These are phyloP conservation scores for Panaeolus papilionaceus DNA, from an alignment of 768 basidiomycete genomes.

Conservation along the genomic window DNA sequence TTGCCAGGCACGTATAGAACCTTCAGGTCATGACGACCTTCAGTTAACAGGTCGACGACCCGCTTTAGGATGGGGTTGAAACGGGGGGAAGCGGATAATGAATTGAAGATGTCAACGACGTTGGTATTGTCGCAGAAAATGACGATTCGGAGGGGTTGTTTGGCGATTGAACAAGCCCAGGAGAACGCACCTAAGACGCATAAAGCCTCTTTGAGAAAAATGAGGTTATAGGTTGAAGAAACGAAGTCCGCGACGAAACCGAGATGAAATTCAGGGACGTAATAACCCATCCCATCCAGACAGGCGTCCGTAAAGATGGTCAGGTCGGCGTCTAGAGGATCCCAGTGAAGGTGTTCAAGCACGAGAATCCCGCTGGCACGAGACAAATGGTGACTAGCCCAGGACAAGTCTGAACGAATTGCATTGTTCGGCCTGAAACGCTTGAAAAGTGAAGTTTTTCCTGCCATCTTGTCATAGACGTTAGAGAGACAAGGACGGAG, in stretches of 20 bases:
- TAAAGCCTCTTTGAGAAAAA: constrained; percentile 33
- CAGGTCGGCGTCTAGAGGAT: constrained; percentile 10
- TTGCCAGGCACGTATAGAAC: constrained; percentile 27
- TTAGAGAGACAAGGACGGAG: constrained; percentile 31
- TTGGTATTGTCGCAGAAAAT: constrained; percentile 34
- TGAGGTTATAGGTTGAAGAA: not conserved
- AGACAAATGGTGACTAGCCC: constrained; percentile 35
- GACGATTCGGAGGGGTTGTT: constrained; percentile 13
- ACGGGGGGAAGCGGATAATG: constrained; percentile 4
- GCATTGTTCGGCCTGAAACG: constrained; percentile 28
- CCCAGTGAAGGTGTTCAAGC: constrained; percentile 25
- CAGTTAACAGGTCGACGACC: constrained; percentile 24
- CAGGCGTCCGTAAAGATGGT: constrained; percentile 32
- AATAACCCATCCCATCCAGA: constrained; percentile 28
- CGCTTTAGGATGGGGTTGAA: constrained; percentile 30
- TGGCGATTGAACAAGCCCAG: not conserved
- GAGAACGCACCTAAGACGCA: constrained; percentile 24
- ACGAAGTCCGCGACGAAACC: constrained; percentile 23
- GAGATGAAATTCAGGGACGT: constrained; percentile 13
- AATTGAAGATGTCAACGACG: constrained; percentile 26
- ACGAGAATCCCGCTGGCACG: constrained; percentile 26
- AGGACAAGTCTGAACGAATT: constrained; percentile 31
- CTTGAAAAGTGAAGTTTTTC: constrained; percentile 22
- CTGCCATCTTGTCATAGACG: constrained; percentile 36
- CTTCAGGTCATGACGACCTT: constrained; percentile 19